Conservation (phyloP, 1,139 yeast genomes). For the Scheffersomyces insectosa region DNA sequence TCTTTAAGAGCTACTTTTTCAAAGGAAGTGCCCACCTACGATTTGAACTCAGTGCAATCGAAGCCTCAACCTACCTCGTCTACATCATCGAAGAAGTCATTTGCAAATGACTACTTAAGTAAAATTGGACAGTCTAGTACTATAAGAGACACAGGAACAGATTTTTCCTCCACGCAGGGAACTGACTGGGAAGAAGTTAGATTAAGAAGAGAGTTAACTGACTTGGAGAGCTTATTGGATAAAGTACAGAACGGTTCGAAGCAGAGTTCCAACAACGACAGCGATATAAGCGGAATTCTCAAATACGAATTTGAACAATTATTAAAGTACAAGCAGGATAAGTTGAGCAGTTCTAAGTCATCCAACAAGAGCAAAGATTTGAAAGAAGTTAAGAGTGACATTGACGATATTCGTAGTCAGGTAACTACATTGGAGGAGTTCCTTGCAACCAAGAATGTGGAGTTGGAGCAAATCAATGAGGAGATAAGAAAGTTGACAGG, state of each 20-base stretch:
- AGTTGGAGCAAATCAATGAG: slow-evolving; percentile 46
- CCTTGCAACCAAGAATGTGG: slow-evolving; percentile 50
- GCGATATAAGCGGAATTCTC: slow-evolving; percentile 35
- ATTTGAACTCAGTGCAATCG: slow-evolving; percentile 41
- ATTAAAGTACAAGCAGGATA: slow-evolving; percentile 57
- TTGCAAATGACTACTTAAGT: slow-evolving; percentile 42
- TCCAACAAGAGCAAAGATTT: slow-evolving; percentile 26
- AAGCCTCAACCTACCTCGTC: slow-evolving; percentile 41
- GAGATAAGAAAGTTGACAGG: slow-evolving; percentile 29
- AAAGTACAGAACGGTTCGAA: slow-evolving; percentile 57
- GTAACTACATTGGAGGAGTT: slow-evolving; percentile 62
- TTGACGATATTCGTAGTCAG: slow-evolving; percentile 65
- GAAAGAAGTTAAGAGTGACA: slow-evolving; percentile 52
- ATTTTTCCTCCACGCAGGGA: slow-evolving; percentile 70
- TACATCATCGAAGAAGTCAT: slow-evolving; percentile 23
- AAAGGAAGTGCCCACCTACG: slow-evolving; percentile 80
- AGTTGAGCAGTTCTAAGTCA: background rate
- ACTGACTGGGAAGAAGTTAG: slow-evolving; percentile 89
- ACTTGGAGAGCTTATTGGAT: slow-evolving; percentile 63
- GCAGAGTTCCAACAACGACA: slow-evolving; percentile 22
- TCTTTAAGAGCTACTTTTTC: slow-evolving; percentile 88
- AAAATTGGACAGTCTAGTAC: slow-evolving; percentile 51
- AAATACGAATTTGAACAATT: slow-evolving; percentile 83
- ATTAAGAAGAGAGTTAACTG: slow-evolving; percentile 73
- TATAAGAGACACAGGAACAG: slow-evolving; percentile 62